Conservation (phyloP, 2,329 filamentous ascomycete species). For the Trichoderma citrinoviride region DNA sequence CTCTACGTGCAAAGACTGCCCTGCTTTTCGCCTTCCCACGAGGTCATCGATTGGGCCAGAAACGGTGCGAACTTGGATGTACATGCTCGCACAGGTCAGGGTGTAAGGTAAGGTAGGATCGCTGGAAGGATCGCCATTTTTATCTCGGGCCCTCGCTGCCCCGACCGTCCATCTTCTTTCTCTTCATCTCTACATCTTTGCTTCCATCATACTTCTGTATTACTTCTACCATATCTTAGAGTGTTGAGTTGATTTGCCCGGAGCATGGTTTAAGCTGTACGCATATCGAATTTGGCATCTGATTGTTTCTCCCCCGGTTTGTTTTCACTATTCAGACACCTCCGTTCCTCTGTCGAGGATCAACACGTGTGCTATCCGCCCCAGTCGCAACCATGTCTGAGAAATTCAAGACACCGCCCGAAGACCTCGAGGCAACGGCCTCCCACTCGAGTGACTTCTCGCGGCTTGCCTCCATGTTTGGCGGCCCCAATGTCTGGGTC, state of each 20-base stretch:
- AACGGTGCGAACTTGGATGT: background rate
- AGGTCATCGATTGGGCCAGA: constrained; percentile 9
- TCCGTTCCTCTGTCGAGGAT: background rate
- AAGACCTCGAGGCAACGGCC: constrained; percentile 22
- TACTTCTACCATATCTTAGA: background rate
- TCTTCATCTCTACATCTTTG: background rate
- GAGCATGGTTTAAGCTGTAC: background rate
- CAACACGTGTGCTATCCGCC: background rate
- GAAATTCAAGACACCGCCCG: constrained; percentile 23
- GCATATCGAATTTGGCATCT: background rate
- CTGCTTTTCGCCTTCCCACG: background rate
- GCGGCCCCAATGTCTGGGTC: constrained; percentile 41
- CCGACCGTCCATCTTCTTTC: constrained; percentile 6
- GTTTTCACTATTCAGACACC: background rate
- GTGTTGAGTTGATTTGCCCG: background rate
- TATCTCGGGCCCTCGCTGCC: constrained; percentile 19
- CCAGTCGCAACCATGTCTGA: constrained; percentile 30
- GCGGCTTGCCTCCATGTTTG: constrained; percentile 38
- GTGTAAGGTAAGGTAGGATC: background rate
- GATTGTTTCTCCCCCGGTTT: background rate
- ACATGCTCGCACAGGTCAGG: too few relatives aligned
- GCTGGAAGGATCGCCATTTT: constrained; percentile 9
- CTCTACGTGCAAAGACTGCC: constrained; percentile 5
- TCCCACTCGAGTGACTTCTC: constrained; percentile 27
- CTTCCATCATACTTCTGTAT: background rate